phyloP scores from a whole-genome alignment of 2,329 filamentous ascomycete genomes.

The Claviceps sp. region DNA sequence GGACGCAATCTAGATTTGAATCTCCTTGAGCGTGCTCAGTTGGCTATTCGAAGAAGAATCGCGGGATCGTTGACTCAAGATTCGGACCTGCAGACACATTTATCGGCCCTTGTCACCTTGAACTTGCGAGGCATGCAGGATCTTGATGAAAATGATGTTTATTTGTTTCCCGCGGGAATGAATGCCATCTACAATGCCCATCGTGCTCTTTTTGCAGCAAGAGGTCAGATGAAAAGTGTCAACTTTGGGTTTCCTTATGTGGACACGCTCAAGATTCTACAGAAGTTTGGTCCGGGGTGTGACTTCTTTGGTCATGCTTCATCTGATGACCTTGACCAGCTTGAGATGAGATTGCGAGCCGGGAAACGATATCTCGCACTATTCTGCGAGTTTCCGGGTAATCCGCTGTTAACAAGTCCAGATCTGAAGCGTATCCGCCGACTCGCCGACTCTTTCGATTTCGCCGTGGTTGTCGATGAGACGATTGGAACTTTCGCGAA shows the following conservation, averaged over 20 bases:
- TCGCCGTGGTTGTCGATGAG: constrained; percentile 86
- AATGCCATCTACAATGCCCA: constrained; percentile 89
- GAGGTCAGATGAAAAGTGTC: constrained; percentile 59
- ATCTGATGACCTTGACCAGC: constrained; percentile 64
- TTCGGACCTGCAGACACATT: constrained; percentile 33
- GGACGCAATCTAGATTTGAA: constrained; percentile 77
- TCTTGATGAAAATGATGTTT: constrained; percentile 76
- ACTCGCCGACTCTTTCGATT: constrained; percentile 72
- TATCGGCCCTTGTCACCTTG: constrained; percentile 16
- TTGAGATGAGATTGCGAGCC: constrained; percentile 55
- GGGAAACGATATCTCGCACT: constrained; percentile 72
- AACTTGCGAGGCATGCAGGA: constrained; percentile 45
- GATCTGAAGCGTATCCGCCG: constrained; percentile 69
- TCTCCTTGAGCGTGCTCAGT: constrained; percentile 67
- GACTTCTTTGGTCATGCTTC: constrained; percentile 78
- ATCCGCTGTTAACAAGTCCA: constrained; percentile 75
- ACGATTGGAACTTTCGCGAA: constrained; percentile 96
- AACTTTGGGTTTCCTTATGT: constrained; percentile 97
- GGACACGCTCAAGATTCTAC: constrained; percentile 84
- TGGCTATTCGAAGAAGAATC: constrained; percentile 76
- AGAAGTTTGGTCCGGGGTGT: constrained; percentile 88
- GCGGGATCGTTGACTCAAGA: constrained; percentile 70
- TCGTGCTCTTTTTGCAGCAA: constrained; percentile 52
- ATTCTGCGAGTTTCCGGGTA: constrained; percentile 92
- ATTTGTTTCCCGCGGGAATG: constrained; percentile 83